phyloP scores from a whole-genome alignment of 495 filamentous ascomycete genomes.

The Penicillium manginii region DNA sequence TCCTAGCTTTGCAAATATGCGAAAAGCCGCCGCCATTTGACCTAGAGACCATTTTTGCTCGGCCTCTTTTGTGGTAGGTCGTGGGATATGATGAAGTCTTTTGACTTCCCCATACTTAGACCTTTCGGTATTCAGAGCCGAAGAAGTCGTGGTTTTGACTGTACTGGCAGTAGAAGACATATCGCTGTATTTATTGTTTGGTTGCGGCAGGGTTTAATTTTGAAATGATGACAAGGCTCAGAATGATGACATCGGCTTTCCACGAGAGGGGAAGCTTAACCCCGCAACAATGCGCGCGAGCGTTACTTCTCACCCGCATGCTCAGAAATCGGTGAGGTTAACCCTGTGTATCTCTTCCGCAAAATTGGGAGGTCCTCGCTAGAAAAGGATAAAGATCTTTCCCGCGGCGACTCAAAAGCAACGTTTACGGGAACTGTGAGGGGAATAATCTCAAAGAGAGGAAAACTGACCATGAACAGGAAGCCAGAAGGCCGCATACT shows the following conservation, averaged over 20 bases:
- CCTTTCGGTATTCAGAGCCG: constrained; percentile 10
- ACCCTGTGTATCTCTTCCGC: background rate
- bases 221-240: background rate
- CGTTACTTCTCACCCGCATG: background rate
- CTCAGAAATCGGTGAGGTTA: background rate
- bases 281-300: constrained; percentile 1
- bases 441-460: background rate
- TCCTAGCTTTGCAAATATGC: constrained; percentile 56
- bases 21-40: constrained; percentile 63
- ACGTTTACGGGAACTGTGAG: background rate
- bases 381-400: constrained; percentile 4
- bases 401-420: background rate
- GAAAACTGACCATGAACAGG: constrained; percentile 3
- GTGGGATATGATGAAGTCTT: constrained; percentile 17
- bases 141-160: background rate
- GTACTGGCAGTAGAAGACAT: background rate
- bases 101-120: constrained; percentile 1
- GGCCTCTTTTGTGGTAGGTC: constrained; percentile 10
- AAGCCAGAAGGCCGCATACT: constrained; percentile 2
- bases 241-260: constrained; percentile 4
- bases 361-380: background rate
- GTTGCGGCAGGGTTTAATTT: too few species aligned
- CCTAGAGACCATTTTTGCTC: constrained; percentile 44
- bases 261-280: constrained; percentile 1
- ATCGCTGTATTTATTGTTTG: background rate